Evolutionary conservation across 2,329 filamentous ascomycete species (phyloP).

Genomic region (Coleophoma cylindrospora): DNA sequence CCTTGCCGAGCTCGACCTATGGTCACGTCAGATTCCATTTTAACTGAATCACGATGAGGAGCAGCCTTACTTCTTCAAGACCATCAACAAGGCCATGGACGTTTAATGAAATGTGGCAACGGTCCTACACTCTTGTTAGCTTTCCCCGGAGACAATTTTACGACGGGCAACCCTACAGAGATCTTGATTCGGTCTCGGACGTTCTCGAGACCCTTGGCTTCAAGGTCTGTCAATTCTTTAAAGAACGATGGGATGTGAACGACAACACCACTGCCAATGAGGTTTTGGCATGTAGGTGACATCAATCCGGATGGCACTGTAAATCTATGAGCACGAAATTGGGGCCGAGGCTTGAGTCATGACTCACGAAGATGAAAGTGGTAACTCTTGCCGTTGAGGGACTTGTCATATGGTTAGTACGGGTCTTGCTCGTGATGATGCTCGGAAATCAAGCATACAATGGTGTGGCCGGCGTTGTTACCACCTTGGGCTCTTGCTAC

Average conservation of each 20-base stretch:
- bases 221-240: slow-evolving; percentile 55
- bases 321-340: too few species aligned
- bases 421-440: background rate
- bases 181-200: slow-evolving; percentile 47
- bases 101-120: slow-evolving; percentile 36
- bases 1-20: slow-evolving; percentile 33
- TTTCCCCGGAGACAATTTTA: background rate
- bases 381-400: background rate
- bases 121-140: background rate
- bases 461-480: slow-evolving; percentile 43
- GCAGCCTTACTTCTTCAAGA: slow-evolving; percentile 45
- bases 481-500: slow-evolving; percentile 40
- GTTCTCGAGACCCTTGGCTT: slow-evolving; percentile 52
- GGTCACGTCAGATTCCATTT: too few species aligned
- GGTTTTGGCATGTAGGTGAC: slow-evolving; percentile 64
- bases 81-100: slow-evolving; percentile 65
- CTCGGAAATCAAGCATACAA: too few species aligned
- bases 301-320: slow-evolving; percentile 62
- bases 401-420: background rate
- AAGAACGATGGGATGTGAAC: slow-evolving; percentile 65
- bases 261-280: slow-evolving; percentile 67
- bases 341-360: too few species aligned
- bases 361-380: slow-evolving; percentile 39
- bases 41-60: too few species aligned
- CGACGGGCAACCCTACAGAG: background rate